Base-by-base conservation (phyloP, 768 basidiomycete species). In the Pleurotus tuber-regium region DNA sequence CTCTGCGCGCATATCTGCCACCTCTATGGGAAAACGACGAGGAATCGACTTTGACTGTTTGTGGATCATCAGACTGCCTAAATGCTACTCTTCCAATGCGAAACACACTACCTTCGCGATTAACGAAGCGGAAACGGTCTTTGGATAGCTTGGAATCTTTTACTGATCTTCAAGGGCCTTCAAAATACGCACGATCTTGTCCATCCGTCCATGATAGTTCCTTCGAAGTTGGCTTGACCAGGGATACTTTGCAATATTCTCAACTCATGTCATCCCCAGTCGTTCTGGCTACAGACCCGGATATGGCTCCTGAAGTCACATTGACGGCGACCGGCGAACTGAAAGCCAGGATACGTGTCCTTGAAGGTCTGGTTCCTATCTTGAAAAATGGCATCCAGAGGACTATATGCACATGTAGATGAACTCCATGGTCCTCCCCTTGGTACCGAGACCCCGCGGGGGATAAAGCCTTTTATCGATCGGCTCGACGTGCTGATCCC, bases 151-250 rank as follows among this genome's bases (percentile, higher is more conserved):
- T 35, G 29, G 46, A 35, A 24, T 56, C 63, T 23, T 78, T 74
- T 60, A 75, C 68, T 50, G 76, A 77, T 54, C 63, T 80, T 16
- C 57, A 57, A 7, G 75, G 74, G 3, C 67, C 76, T 12, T 55
- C 72, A 12, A 74, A 74, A 55, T 70, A 75, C 52, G 70, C 69
- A 25, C 70, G 68, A 51, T 82, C 82, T n/a, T 42, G 63, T 42
- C 62, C 65, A 12, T 72, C 70, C 19, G 61, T 69, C 28, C 71
- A 76, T 54, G 70, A 76, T 24, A 72, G 67, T 48, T 77, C 76
- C 31, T 78, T 76, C 53, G 74, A 77, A 33, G 58, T 78, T 46
- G 71, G 62, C 44, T 59, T 74, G 40, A 67, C 63, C 38, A 64
- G 62, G 38, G 70, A 77, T 47, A 66, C 54, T 19, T 63, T 77